Conservation (phyloP, 2,329 filamentous ascomycete species). For the Cercospora sp. region DNA sequence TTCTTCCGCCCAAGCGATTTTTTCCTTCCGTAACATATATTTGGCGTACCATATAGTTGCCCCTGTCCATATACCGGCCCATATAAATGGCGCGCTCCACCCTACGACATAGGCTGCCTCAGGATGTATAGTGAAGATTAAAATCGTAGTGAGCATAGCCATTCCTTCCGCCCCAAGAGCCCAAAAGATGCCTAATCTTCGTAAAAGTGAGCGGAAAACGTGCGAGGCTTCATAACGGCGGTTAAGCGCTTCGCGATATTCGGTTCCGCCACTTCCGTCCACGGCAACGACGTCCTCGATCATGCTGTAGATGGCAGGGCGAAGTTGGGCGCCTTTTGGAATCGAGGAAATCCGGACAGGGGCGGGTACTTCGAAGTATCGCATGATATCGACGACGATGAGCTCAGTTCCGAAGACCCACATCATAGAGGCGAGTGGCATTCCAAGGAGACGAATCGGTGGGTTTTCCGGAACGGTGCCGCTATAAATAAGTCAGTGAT, state of each 20-base stretch:
- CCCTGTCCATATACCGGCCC: constrained; percentile 50
- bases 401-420: constrained; percentile 55
- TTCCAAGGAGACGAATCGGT: constrained; percentile 55
- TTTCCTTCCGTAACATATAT: constrained; percentile 39
- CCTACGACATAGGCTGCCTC: constrained; percentile 53
- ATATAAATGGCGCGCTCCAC: constrained; percentile 52
- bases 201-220: constrained; percentile 55
- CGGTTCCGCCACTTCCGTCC: constrained; percentile 54
- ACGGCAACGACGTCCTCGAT: constrained; percentile 57
- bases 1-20: constrained; percentile 40
- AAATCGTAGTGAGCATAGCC: constrained; percentile 44
- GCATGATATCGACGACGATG: constrained; percentile 51
- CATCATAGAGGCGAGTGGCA: constrained; percentile 54
- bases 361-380: constrained; percentile 47
- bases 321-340: constrained; percentile 52
- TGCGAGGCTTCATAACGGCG: constrained; percentile 55
- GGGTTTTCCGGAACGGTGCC: constrained; percentile 51
- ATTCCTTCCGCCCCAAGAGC: constrained; percentile 47
- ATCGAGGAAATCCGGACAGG: constrained; percentile 56
- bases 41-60: constrained; percentile 51
- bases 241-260: constrained; percentile 54
- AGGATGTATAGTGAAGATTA: constrained; percentile 50
- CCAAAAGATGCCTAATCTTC: constrained; percentile 56
- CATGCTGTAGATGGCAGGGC: constrained; percentile 56
- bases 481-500: constrained; percentile 33